Percentiles rank a stretch among this genome's conserved stretches.
phyloP scores from a whole-genome alignment of 2,329 filamentous ascomycete species.

The Apiospora hydei region DNA sequence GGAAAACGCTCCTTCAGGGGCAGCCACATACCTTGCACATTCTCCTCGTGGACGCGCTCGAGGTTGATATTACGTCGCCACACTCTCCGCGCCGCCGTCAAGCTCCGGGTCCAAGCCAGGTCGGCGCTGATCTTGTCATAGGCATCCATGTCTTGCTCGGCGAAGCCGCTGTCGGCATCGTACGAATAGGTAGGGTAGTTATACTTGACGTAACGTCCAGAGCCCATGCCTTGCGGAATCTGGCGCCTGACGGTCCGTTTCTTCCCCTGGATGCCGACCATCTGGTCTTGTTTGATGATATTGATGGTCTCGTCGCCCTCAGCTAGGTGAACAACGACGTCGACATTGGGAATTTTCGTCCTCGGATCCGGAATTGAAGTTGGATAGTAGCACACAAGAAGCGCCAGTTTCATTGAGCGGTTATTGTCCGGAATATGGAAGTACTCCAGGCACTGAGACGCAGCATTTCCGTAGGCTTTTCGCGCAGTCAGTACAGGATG shows the following conservation, averaged over 20 bases:
- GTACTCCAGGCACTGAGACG: slow-evolving; percentile 51
- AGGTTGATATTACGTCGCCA: slow-evolving; percentile 70
- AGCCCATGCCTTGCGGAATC: slow-evolving; percentile 47
- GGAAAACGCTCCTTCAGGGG: background rate
- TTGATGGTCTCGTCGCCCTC: slow-evolving; percentile 48
- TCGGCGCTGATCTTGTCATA: slow-evolving; percentile 69
- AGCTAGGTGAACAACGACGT: slow-evolving; percentile 50
- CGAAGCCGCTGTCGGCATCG: slow-evolving; percentile 68
- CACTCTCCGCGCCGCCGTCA: slow-evolving; percentile 65
- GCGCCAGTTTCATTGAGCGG: slow-evolving; percentile 48
- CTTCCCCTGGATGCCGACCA: slow-evolving; percentile 55
- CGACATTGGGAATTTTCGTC: slow-evolving; percentile 45
- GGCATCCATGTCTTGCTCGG: slow-evolving; percentile 72
- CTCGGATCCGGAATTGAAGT: slow-evolving; percentile 51
- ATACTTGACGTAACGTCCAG: slow-evolving; percentile 45
- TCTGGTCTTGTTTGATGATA: slow-evolving; percentile 50
- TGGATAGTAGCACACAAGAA: slow-evolving; percentile 53
- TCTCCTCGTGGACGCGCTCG: slow-evolving; percentile 71
- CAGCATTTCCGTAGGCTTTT: slow-evolving; percentile 53
- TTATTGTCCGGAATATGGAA: slow-evolving; percentile 55
- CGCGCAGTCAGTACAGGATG: background rate
- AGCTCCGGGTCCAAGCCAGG: slow-evolving; percentile 73
- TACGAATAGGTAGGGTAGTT: slow-evolving; percentile 52
- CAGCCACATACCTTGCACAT: slow-evolving; percentile 61
- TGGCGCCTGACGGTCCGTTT: slow-evolving; percentile 43